Evolutionary conservation across 805 yeast species (phyloP).

Genomic region (Ascoidea rubescens): DNA sequence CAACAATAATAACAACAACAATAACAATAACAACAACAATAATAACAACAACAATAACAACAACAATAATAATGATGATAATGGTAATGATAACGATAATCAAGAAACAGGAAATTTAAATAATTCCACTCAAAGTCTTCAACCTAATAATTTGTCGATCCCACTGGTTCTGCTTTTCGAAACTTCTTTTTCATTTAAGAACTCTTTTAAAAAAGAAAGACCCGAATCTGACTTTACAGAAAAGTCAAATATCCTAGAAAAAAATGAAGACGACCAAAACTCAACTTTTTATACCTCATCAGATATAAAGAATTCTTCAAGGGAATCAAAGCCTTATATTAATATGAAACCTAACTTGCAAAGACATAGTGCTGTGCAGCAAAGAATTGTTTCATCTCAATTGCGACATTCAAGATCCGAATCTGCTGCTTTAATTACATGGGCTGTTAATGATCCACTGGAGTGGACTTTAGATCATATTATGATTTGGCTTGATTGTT

Average conservation of each 20-base stretch:
- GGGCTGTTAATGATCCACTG: conserved; percentile 38
- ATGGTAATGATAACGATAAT: not conserved
- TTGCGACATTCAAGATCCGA: conserved; percentile 3
- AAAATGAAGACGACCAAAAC: not conserved
- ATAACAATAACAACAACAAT: not conserved
- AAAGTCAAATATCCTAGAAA: not conserved
- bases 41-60: not conserved
- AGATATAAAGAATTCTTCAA: not conserved
- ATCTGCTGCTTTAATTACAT: conserved; percentile 15
- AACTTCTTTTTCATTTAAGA: not conserved
- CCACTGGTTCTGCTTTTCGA: not conserved
- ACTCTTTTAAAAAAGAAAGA: not conserved
- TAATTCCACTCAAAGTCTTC: not conserved
- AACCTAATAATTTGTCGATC: not conserved
- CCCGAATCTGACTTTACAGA: not conserved
- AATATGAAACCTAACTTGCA: not conserved
- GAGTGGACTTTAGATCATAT: conserved; percentile 70
- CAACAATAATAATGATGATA: not conserved
- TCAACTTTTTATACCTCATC: not conserved
- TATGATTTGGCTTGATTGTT: conserved; percentile 47
- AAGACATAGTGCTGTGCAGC: conserved; percentile 1
- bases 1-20: not conserved
- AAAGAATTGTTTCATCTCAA: conserved; percentile 2
- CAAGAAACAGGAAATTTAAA: no score
- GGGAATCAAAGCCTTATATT: not conserved